Evolutionary conservation across 768 basidiomycete species (phyloP).

Genomic region (Mycena albidolilacea): DNA sequence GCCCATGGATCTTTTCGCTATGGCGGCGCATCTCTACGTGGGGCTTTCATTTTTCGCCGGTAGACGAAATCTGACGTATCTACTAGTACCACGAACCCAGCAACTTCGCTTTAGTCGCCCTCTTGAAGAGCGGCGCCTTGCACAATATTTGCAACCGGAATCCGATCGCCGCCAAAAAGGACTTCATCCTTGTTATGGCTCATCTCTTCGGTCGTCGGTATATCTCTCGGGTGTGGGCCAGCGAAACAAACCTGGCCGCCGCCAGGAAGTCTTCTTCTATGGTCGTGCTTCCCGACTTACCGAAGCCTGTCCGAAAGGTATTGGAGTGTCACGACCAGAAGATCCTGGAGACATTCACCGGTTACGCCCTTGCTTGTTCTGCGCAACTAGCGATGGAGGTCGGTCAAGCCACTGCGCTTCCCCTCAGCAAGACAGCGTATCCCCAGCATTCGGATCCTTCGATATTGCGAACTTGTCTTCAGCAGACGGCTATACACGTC

Average conservation of each 20-base stretch:
- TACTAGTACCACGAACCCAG: constrained; percentile 73
- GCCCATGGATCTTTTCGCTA: constrained; percentile 70
- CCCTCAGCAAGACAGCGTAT: constrained; percentile 58
- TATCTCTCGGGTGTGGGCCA: constrained; percentile 61
- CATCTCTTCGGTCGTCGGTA: constrained; percentile 77
- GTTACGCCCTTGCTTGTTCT: constrained; percentile 68
- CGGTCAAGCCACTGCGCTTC: constrained; percentile 62
- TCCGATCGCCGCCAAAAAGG: constrained; percentile 58
- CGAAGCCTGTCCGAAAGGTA: constrained; percentile 54
- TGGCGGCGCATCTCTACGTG: constrained; percentile 69
- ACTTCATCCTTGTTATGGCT: constrained; percentile 70
- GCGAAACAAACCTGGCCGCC: constrained; percentile 50
- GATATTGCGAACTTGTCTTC: constrained; percentile 55
- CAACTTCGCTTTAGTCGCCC: constrained; percentile 74
- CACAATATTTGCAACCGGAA: constrained; percentile 69
- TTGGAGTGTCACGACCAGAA: constrained; percentile 64
- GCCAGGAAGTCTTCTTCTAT: constrained; percentile 66
- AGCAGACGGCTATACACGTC: constrained; percentile 53
- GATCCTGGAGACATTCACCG: constrained; percentile 67
- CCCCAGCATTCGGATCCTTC: constrained; percentile 31
- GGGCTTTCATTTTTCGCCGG: constrained; percentile 28
- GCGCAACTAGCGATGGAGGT: constrained; percentile 53
- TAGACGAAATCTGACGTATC: background rate
- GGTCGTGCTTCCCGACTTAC: constrained; percentile 69
- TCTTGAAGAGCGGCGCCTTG: constrained; percentile 71